phyloP scores from a whole-genome alignment of 352 stramenopile species.

The Globisporangium irregulare region DNA sequence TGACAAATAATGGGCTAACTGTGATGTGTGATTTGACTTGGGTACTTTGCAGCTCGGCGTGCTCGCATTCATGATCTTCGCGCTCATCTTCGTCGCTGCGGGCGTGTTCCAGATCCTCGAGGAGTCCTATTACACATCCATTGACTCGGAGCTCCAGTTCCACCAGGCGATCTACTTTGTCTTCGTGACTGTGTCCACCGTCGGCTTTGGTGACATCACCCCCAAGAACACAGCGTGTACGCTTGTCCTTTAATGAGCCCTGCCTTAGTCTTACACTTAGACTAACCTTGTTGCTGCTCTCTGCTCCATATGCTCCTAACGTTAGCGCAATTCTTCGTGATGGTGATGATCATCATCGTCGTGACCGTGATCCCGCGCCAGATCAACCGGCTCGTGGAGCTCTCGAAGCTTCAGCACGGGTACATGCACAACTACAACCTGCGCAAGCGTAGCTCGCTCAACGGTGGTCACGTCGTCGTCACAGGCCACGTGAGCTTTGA shows the following conservation, averaged over 20 bases:
- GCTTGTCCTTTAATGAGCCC: background rate
- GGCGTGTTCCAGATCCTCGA: slow-evolving; percentile 58
- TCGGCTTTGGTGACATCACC: slow-evolving; percentile 62
- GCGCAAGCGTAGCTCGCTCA: slow-evolving; percentile 31
- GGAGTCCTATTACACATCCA: slow-evolving; percentile 44
- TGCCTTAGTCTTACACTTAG: background rate
- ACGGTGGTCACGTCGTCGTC: slow-evolving; percentile 52
- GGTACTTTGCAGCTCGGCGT: slow-evolving; percentile 29
- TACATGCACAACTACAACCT: slow-evolving; percentile 57
- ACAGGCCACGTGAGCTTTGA: slow-evolving; percentile 44
- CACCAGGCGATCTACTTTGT: slow-evolving; percentile 69
- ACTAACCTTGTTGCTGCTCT: background rate
- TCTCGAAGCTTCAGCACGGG: slow-evolving; percentile 40
- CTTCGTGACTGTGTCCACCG: slow-evolving; percentile 61
- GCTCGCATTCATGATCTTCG: slow-evolving; percentile 53
- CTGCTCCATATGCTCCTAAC: background rate
- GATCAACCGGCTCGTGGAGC: slow-evolving; percentile 46
- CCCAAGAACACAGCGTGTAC: slow-evolving; percentile 42
- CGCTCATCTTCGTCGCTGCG: slow-evolving; percentile 55
- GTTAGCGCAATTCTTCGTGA: slow-evolving; percentile 56
- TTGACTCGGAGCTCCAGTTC: slow-evolving; percentile 38
- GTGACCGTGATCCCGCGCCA: slow-evolving; percentile 59
- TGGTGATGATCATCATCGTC: slow-evolving; percentile 53
- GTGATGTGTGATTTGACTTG: background rate
- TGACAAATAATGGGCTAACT: too few species aligned